Evolutionary conservation across 176 grass and related monocot genomes (phyloP), one percentile per base, ranked within the genome.

Genomic region (Juncus effusus): DNA sequence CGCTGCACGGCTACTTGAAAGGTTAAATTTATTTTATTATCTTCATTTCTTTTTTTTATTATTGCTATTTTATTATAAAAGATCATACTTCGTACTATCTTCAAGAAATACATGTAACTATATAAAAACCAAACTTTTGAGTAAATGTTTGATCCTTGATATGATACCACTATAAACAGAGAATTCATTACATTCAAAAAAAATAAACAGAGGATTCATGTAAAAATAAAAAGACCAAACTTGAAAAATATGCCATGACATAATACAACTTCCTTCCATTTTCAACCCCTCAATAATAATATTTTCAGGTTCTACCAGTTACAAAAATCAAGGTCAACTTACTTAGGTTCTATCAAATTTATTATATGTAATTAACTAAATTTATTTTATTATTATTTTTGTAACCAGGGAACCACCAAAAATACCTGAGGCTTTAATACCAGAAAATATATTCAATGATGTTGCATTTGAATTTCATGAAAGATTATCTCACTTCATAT

Each of bases 381-480:
- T 15, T 16, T 16, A 0, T 40, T 12, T 63, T 38, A 19, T n/a
- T 3, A 39, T 65, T 77, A 59, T 45, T 56, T 6, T 2, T 39
- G 69, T 78, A 83, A 77, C 2, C 73, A 87, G 83, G 76, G 19
- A 38, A 0, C 78, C 85, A 37, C 83, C 80, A 3, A 74, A 76
- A 8, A 84, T 99, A 44, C 85, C 85, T 42, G 78, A 93, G 60
- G 54, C 68, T 42, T 82, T 99, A 38, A 35, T 86, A 13, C 86
- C 83, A 9, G 85, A 99, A 62, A 55, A 80, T 11, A 77, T 78
- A 44, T 89, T 99, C 65, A 78, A 49, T n/a, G 80, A 99, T 62
- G 16, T 60, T 50, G 78, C 89, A 55, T 62, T 68, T 70, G 72
- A 40, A 55, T 69, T 84, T 12, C 85, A 86, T 51, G 49, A 42